phyloP scores from a whole-genome alignment of 2,329 filamentous ascomycete genomes.

The Monosporascus sp. region DNA sequence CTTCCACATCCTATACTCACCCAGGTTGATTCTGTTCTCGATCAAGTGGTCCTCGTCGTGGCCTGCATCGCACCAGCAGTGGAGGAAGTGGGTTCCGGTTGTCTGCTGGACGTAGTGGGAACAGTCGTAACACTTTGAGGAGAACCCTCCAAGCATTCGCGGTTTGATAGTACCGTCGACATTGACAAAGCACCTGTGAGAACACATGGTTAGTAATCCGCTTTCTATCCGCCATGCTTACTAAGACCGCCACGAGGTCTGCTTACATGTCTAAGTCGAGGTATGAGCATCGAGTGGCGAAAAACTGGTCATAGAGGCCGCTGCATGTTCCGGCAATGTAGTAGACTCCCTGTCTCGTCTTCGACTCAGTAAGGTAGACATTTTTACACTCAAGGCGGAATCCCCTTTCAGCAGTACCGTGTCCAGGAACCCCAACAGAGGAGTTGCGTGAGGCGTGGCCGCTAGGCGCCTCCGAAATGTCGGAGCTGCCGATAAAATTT shows the following conservation, averaged over 20 bases:
- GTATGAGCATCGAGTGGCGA: slow-evolving; percentile 7
- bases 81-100: not conserved
- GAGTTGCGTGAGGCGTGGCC: not conserved
- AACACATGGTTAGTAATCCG: not conserved
- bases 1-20: not conserved
- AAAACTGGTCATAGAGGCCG: not conserved
- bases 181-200: slow-evolving; percentile 8
- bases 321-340: slow-evolving; percentile 7
- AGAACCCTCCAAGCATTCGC: slow-evolving; percentile 3
- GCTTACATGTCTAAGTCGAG: slow-evolving; percentile 10
- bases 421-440: not conserved
- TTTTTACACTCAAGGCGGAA: not conserved
- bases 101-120: not conserved
- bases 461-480: not conserved
- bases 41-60: not conserved
- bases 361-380: slow-evolving; percentile 1
- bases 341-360: not conserved
- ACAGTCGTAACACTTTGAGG: not conserved
- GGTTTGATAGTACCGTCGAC: slow-evolving; percentile 2
- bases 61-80: not conserved
- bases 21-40: not conserved
- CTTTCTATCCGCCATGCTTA: not conserved
- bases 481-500: not conserved
- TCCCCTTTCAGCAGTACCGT: not conserved
- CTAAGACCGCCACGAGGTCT: not conserved